These are phyloP conservation scores for Phylloporus arenicola DNA, from an alignment of 768 basidiomycete genomes.

Conservation along the genomic window DNA sequence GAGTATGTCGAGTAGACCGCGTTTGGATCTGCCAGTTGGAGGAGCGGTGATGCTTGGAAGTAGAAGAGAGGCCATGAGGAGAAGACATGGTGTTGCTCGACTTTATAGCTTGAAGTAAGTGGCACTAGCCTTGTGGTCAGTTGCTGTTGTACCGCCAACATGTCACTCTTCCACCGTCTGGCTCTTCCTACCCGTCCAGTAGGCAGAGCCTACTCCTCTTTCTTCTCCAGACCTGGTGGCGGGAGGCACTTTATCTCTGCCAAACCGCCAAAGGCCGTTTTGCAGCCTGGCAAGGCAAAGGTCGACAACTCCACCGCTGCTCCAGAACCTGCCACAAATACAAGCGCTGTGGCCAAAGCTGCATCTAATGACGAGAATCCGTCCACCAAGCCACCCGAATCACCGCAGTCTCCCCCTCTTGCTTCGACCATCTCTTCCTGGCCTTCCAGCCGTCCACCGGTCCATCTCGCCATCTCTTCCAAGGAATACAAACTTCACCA, in stretches of 20 bases:
- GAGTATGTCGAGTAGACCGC: constrained; percentile 26
- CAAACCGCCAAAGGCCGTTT: constrained; percentile 52
- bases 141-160: constrained; percentile 12
- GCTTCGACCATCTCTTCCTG: constrained; percentile 9
- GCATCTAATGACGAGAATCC: constrained; percentile 26
- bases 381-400: constrained; percentile 20
- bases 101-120: not conserved
- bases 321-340: constrained; percentile 19
- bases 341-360: constrained; percentile 11
- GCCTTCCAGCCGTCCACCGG: constrained; percentile 11
- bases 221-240: constrained; percentile 76
- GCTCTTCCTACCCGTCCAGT: constrained; percentile 43
- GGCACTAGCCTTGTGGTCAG: too few species aligned
- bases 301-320: constrained; percentile 37
- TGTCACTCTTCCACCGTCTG: constrained; percentile 51
- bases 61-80: constrained; percentile 8
- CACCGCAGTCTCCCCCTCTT: constrained; percentile 16
- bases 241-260: constrained; percentile 69
- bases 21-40: constrained; percentile 4
- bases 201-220: constrained; percentile 66
- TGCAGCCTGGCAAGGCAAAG: constrained; percentile 35
- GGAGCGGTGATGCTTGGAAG: not conserved
- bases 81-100: not conserved
- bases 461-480: constrained; percentile 54
- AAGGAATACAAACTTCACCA: constrained; percentile 77